Percentiles rank a stretch among this genome's conserved stretches.
phyloP scores from a whole-genome alignment of 345 rosid genomes.

The Dipteronia sinensis region DNA sequence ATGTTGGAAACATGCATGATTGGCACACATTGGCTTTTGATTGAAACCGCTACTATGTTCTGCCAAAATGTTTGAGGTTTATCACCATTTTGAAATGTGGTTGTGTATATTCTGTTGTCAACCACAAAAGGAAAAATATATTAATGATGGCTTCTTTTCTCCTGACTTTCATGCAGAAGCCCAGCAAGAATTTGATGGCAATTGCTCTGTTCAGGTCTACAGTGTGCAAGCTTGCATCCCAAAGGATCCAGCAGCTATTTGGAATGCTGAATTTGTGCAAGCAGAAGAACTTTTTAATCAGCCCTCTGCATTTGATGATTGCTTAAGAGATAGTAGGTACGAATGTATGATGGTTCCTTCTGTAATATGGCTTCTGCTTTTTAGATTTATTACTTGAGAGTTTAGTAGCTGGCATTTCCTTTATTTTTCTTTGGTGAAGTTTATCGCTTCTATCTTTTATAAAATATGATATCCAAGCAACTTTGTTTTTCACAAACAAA shows the following conservation, averaged over 20 bases:
- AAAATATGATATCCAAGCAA: neutral
- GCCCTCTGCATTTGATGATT: slow-evolving; percentile 59
- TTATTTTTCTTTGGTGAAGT: neutral
- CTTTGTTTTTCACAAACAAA: neutral
- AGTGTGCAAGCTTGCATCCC: slow-evolving; percentile 87
- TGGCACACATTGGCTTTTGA: neutral
- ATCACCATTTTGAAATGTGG: neutral
- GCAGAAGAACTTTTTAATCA: slow-evolving; percentile 81
- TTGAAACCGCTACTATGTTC: neutral
- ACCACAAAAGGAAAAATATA: neutral
- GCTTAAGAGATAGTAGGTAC: slow-evolving; percentile 91
- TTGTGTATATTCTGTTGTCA: neutral
- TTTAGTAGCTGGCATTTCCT: neutral
- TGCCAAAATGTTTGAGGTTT: neutral
- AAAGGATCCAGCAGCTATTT: slow-evolving; percentile 73
- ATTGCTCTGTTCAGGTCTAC: slow-evolving; percentile 72
- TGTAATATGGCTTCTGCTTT: slow-evolving; percentile 4
- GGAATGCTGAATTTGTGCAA: slow-evolving; percentile 90
- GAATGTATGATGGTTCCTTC: slow-evolving; percentile 44
- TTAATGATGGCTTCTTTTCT: slow-evolving; percentile 11
- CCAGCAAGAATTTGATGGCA: slow-evolving; percentile 66
- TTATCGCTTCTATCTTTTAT: neutral
- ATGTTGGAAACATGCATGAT: neutral
- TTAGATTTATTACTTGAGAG: neutral
- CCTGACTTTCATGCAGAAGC: slow-evolving; percentile 57